Conservation (phyloP, 2,329 filamentous ascomycete species). For the Trichophyton simii region DNA sequence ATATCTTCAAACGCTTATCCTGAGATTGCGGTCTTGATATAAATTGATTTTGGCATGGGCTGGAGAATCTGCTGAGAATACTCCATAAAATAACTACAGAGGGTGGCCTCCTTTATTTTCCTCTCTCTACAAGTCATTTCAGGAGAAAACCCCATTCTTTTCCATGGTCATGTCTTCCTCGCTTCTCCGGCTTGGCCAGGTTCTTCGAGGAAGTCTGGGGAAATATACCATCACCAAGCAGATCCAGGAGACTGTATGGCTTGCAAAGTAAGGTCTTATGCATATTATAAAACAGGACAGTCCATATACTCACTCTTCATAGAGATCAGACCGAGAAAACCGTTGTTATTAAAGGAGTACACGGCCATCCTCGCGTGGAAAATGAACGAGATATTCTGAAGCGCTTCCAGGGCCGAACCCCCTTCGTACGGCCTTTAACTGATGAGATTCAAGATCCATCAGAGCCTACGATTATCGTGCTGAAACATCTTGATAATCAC, state of each 20-base stretch:
- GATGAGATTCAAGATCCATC: too few relatives aligned
- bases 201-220: constrained; percentile 4
- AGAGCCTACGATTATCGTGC: background rate
- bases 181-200: background rate
- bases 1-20: too few relatives aligned
- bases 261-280: constrained; percentile 7
- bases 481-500: constrained; percentile 13
- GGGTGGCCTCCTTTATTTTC: too few relatives aligned
- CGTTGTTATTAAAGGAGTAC: constrained; percentile 19
- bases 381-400: constrained; percentile 20
- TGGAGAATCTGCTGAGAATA: too few relatives aligned
- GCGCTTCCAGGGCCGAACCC: constrained; percentile 17
- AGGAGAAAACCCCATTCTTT: too few relatives aligned
- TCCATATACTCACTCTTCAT: background rate
- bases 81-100: too few relatives aligned
- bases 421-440: constrained; percentile 16
- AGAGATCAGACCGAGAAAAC: constrained; percentile 9
- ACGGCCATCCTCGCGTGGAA: constrained; percentile 15
- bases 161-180: background rate
- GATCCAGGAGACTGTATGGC: constrained; percentile 8
- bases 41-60: too few relatives aligned
- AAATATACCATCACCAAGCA: constrained; percentile 9
- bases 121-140: too few relatives aligned
- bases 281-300: background rate
- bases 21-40: too few relatives aligned